Percentiles rank a stretch among this genome's conserved stretches.
Evolutionary conservation across 148 eudicot species (phyloP).

Genomic region (Salicornia ramosissima): DNA sequence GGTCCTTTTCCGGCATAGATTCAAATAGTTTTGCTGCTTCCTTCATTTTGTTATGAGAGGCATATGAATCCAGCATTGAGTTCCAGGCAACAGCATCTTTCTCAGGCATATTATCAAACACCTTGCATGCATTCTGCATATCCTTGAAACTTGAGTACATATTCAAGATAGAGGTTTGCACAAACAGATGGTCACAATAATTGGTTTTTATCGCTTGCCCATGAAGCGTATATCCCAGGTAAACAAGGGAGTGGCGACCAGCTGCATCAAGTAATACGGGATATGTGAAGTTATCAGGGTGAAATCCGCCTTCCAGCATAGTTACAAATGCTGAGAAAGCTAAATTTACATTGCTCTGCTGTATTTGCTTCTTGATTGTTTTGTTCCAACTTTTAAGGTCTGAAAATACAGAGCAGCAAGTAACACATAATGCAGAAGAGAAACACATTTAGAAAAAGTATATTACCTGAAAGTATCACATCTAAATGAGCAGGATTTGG

Average conservation of each 20-base stretch:
- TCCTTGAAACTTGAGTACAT: slow-evolving; percentile 20
- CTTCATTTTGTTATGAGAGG: slow-evolving; percentile 30
- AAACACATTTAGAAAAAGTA: background rate
- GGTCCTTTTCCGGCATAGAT: slow-evolving; percentile 29
- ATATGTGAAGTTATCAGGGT: slow-evolving; percentile 24
- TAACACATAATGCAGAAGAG: background rate
- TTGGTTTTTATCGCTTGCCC: slow-evolving; percentile 18
- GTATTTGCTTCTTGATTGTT: slow-evolving; percentile 20
- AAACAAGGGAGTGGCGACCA: background rate
- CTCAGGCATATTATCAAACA: slow-evolving; percentile 23
- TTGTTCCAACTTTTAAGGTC: slow-evolving; percentile 22
- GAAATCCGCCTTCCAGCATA: slow-evolving; percentile 15
- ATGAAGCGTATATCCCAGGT: slow-evolving; percentile 26
- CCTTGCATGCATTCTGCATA: slow-evolving; percentile 14
- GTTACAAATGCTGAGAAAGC: slow-evolving; percentile 1
- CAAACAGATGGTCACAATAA: slow-evolving; percentile 11
- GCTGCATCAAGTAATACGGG: slow-evolving; percentile 14
- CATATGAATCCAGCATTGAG: slow-evolving; percentile 40
- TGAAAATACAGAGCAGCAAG: background rate
- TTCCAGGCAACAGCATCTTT: slow-evolving; percentile 38
- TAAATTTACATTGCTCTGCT: slow-evolving; percentile 6
- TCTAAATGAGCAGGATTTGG: background rate
- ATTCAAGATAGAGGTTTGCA: slow-evolving; percentile 22
- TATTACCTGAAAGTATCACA: background rate
- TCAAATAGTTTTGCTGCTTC: slow-evolving; percentile 27